Base-by-base conservation (phyloP, 2,329 filamentous ascomycete species). In the Ophiocordyceps camponoti-leonardi region DNA sequence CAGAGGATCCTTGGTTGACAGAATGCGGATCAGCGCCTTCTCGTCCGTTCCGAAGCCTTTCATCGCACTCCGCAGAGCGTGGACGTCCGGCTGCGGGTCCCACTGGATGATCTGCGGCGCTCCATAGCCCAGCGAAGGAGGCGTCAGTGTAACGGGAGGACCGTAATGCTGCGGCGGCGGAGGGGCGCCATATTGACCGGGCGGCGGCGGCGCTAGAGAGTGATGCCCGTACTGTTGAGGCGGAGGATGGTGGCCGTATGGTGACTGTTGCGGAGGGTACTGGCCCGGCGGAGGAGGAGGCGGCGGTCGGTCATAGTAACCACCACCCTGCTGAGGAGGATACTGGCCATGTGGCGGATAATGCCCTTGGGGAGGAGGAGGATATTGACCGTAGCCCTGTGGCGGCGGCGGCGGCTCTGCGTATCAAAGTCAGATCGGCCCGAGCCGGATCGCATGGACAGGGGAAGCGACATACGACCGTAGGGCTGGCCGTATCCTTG, bases 21-120 rank as follows among this genome's bases (percentile, higher is more conserved):
- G 67, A 3, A 81, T 67, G 2, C 69, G 67, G 50, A 94, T 88
- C 16, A 96, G 67, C 0, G 73, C 62, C 55, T 79, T 81, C 61
- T 95, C 88, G 55, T 96, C 79, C 0, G 88, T 95, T 31, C 88
- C 90, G 50, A 94, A 85, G 0, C 87, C 87, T 62, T 94, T 94
- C 86, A 95, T 94, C 2, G 90, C 86, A 53, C 74, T 74, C 45
- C 86, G 77, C 20, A 94, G 67, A 4, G 70, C 75, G 47, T 86
- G 75, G 0, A 86, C 83, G 53, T 92, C 79, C 13, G 68, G 65
- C 3, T 67, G 71, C 43, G 77, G 81, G 51, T 94, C 79, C 69
- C 72, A 81, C 28, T 75, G 70, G 41, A 85, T 82, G 42, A 75
- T 67, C 55, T 84, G 82, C 13, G 77, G 75, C 0, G 81, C 72